Base-by-base conservation (phyloP, 2,329 filamentous ascomycete genomes). In the Epichloe aotearoae region DNA sequence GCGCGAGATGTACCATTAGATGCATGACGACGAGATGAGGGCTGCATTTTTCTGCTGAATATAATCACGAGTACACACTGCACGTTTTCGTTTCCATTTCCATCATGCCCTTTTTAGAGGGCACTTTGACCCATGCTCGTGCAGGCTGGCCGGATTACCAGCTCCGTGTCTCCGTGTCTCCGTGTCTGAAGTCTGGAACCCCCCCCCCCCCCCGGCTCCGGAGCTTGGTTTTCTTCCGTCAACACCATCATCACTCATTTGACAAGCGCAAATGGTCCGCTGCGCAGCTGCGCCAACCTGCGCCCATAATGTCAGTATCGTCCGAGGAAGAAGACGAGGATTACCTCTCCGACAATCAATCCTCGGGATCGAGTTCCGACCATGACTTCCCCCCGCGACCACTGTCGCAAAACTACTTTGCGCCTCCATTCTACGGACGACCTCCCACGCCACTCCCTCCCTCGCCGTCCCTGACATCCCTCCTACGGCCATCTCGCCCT, bases 401-500 rank as follows among this genome's bases (percentile, higher is more conserved):
- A 11, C 64, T 72, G 19, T 72, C 71, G 46, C 74, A 74, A 53
- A 76, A 79, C 66, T 74, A 75, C 64, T 80, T 81, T 56, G 77
- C 77, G 47, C 93, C 93, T 26, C 93, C 93, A 15, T 97, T 97
- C 73, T 98, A 98, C 73, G 94, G 94, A 56, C 82, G 91, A 3
- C 93, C 93, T n/a, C 93, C 93, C 0, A 96, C 89, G 2, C 91
- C 93, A 3, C 75, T 97, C 0, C 93, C 93, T 0, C 91, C 91
- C 0, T 95, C 89, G 1, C 93, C 93, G 0, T 95, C 88, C 1
- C 72, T 98, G 57, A 97, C 91, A 0, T 95, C 89, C 12, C 82
- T 98, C 19, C 79, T 97, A 7, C 86, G 90, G 1, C 88, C 88
- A 3, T 95, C 88, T 26, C 79, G 90, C n/a, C 91, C 90, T 1